Conservation (phyloP, 2,329 filamentous ascomycete species). For the Ceratocystis destructans region DNA sequence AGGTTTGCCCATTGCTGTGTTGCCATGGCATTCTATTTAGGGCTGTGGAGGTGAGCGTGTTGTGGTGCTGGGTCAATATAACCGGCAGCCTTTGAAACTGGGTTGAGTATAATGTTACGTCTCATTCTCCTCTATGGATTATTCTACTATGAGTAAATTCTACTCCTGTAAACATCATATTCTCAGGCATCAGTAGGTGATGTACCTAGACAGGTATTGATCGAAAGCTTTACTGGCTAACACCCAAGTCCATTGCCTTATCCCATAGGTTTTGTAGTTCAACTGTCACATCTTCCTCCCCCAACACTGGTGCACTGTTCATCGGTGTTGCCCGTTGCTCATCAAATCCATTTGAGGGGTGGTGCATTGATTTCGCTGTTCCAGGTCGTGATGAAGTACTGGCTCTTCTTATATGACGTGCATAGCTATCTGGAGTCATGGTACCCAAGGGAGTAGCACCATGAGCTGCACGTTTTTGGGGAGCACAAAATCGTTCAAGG, state of each 20-base stretch:
- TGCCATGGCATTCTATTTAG: neutral
- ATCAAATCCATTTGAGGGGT: constrained; percentile 15
- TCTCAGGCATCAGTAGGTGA: neutral
- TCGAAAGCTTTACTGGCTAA: constrained; percentile 32
- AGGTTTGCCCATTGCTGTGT: neutral
- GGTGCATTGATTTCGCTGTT: constrained; percentile 25
- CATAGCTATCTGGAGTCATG: neutral
- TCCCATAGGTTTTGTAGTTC: constrained; percentile 49
- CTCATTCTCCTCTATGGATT: neutral
- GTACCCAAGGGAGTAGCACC: neutral
- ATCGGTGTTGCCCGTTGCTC: constrained; percentile 6
- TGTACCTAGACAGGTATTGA: neutral
- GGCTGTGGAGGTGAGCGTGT: neutral
- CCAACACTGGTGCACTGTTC: constrained; percentile 24
- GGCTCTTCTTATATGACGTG: constrained; percentile 1
- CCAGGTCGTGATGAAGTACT: constrained; percentile 30
- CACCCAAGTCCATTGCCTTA: constrained; percentile 43
- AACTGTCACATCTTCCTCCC: constrained; percentile 37
- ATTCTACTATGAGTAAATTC: neutral
- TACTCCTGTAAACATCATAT: neutral
- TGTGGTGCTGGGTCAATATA: neutral
- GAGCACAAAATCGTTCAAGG: neutral
- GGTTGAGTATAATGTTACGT: neutral
- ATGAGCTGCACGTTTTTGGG: neutral
- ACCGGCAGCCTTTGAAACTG: neutral